Base-by-base conservation (phyloP, 116 monocot species). In the Iris pallida region DNA sequence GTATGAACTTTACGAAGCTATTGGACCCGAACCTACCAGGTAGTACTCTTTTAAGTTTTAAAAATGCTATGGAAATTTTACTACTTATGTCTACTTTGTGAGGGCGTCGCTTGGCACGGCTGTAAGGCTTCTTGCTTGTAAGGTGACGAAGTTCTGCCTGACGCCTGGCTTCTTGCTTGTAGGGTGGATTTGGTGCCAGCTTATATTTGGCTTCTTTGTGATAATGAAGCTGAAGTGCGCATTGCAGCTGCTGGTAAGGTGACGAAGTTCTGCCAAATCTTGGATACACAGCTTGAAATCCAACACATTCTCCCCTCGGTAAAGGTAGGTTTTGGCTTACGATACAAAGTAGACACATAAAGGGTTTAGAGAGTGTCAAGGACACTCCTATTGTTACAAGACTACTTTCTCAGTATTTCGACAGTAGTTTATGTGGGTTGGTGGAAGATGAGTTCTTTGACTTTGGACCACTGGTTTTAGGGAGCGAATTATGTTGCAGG, bases 1-100 rank as follows among this genome's bases (percentile, higher is more conserved):
- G 61, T 95, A 95, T 82, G 95, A 95, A 72, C 91, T 95, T 51
- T 91, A 88, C 82, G 95, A 91, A 79, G 91, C 95, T 76, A 91
- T 95, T 76, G 93, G 89, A 12, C 71, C 93, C 42, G 67, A 67
- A 43, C 67, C 54, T 30, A 67, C 67, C 52, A 53, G 55, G 67
- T 67, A 67, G 20, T 51, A 7, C 8, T 53, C 8, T 2, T 30
- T 30, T 30, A 30, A 30, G 30, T 30, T n/a, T 51, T 13, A 16
- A 7, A n/a, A 67, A 55, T 55, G 6, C 16, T 9, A 6, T 2
- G 52, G 16, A 61, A 44, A 7, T 66, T 14, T 53, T 66, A 9
- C 53, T 51, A 52, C 4, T 30, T 53, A 66, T 51, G 16, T 18
- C 6, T 30, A 30, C 30, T 30, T 30, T 30, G 3, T 3, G 30